Base-by-base conservation (phyloP, 176 grass and related monocot species). In the Zoysia japonica region DNA sequence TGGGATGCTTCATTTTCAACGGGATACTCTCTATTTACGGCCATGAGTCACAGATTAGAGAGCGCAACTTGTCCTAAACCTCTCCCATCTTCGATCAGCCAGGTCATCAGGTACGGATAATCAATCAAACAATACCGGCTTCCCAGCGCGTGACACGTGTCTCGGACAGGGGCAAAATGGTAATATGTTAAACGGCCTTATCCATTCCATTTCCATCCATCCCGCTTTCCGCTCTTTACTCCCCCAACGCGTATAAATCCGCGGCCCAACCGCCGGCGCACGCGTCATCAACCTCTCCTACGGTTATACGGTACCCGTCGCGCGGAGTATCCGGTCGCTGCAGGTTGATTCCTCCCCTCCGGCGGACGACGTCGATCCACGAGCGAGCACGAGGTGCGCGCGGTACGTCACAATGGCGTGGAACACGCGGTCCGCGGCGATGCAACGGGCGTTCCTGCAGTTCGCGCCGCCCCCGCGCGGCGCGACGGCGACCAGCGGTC, bases 381-480 rank as follows among this genome's bases (percentile, higher is more conserved):
- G 3, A 7, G 7, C 16, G 1, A 28, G 28, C 28, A 28, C 28
- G 28, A 28, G 28, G 28, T 28, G 28, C 28, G 28, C 28, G 28
- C 28, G 28, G 28, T 28, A 28, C 28, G 28, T 28, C 15, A 7
- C 6, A 79, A 94, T 90, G 91, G 85, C 89, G 41, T 82, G 85
- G 72, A 78, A 43, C 69, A 86, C 63, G 38, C 60, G 53, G 54
- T 79, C 85, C 52, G 66, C 73, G 64, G 70, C 76, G 16, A 75
- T 72, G 48, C 86, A 90, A 76, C 82, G 83, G 73, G 84, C 80
- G 46, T 87, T 90, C 80, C 83, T 76, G 11, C 47, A 85, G 6
- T 97, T 97, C 74, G 46, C 75, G 65, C 80, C 85, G 61, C 8
- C 61, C 38, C 11, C 28, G 28, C 28, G 28, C 28, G 28, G 28